Conservation (phyloP, 1,284 basidiomycete genomes). For the Fistulina hepatica region DNA sequence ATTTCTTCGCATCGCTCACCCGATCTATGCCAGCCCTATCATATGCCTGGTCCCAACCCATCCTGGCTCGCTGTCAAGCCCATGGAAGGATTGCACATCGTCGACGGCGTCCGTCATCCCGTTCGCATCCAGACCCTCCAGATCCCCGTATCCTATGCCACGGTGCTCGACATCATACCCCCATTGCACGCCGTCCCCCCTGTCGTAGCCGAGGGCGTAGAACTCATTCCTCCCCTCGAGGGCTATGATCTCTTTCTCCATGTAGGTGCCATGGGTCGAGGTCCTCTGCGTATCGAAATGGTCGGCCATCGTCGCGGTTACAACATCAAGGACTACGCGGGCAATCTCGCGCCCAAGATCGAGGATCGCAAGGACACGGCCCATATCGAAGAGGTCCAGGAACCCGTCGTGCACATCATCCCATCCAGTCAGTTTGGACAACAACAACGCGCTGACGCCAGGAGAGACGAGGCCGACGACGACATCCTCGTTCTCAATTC, state of each 20-base stretch:
- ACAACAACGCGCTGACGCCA: too few species aligned
- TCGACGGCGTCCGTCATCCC: conserved; percentile 21
- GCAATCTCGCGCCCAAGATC: conserved; percentile 44
- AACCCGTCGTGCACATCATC: not conserved
- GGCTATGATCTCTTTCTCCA: conserved; percentile 72
- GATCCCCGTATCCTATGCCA: conserved; percentile 52
- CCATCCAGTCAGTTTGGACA: conserved; percentile 6
- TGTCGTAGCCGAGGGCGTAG: conserved; percentile 30
- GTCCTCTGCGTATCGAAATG: conserved; percentile 53
- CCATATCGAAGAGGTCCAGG: not conserved
- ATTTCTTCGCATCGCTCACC: conserved; percentile 9
- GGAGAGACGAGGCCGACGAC: too few species aligned
- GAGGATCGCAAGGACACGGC: conserved; percentile 16
- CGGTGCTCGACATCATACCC: conserved; percentile 47
- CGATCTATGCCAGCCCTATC: conserved; percentile 25
- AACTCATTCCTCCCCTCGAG: conserved; percentile 29
- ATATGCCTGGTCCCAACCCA: conserved; percentile 36
- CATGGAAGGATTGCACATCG: conserved; percentile 41
- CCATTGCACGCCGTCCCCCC: conserved; percentile 54
- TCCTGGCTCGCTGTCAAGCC: conserved; percentile 53
- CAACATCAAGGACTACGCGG: conserved; percentile 55
- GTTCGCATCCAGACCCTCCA: conserved; percentile 54
- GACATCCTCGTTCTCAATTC: too few species aligned
- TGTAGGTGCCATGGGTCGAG: conserved; percentile 56
- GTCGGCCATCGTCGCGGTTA: conserved; percentile 62